Percentiles rank a stretch among this genome's conserved stretches.
Evolutionary conservation across 2,329 filamentous ascomycete species (phyloP).

Genomic region (Myriosclerotinia duriaeana): DNA sequence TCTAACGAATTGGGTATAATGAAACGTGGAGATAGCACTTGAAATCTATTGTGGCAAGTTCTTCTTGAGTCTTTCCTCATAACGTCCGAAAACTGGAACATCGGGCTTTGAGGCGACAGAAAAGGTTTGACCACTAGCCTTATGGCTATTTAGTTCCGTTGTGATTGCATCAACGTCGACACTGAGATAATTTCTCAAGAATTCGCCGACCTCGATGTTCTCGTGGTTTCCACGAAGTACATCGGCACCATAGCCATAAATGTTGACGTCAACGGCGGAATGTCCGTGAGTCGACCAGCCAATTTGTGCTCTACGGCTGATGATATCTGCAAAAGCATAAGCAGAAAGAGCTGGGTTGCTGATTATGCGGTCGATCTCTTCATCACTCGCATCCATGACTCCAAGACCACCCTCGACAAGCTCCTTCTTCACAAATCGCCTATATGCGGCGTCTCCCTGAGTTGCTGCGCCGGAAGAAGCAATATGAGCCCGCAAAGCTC

Average conservation of each 20-base stretch:
- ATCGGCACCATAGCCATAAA: conserved; percentile 73
- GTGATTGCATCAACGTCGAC: conserved; percentile 80
- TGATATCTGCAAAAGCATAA: conserved; percentile 73
- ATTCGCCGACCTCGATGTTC: conserved; percentile 88
- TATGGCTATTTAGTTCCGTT: conserved; percentile 49
- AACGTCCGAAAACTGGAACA: conserved; percentile 16
- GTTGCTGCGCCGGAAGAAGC: conserved; percentile 16
- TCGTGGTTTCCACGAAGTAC: conserved; percentile 83
- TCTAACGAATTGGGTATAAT: conserved; percentile 16
- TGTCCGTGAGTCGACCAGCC: conserved; percentile 96
- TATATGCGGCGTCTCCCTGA: conserved; percentile 43
- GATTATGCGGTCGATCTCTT: conserved; percentile 68
- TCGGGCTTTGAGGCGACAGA: not conserved
- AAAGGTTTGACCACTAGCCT: conserved; percentile 9
- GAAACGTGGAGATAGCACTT: not conserved
- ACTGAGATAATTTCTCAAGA: conserved; percentile 74
- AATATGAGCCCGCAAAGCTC: conserved; percentile 62
- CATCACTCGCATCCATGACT: conserved; percentile 68
- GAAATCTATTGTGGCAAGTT: conserved; percentile 21
- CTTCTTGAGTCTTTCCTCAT: conserved; percentile 23
- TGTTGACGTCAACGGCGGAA: conserved; percentile 91
- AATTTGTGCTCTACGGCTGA: conserved; percentile 82
- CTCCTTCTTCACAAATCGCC: conserved; percentile 63
- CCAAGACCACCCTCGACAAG: conserved; percentile 72
- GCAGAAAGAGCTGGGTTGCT: conserved; percentile 55